Percentiles rank a stretch among this genome's conserved stretches.
Evolutionary conservation across 306 rosid species (phyloP).

Genomic region (Citrullus mucosospermus): DNA sequence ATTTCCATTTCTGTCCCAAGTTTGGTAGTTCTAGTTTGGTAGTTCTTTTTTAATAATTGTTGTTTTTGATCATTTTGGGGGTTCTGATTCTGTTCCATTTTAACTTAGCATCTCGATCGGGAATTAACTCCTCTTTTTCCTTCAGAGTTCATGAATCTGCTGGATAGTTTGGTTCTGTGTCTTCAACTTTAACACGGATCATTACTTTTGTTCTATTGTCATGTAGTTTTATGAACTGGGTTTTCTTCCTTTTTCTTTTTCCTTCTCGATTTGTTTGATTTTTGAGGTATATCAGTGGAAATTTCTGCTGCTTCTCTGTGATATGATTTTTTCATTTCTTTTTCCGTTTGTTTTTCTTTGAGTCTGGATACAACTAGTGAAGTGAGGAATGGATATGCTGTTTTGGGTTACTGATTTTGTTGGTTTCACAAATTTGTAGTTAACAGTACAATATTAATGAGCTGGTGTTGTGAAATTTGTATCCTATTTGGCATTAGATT

Average conservation of each 20-base stretch:
- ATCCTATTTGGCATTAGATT: not conserved
- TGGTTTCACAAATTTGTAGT: not conserved
- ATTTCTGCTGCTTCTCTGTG: not conserved
- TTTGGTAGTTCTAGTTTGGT: slow-evolving; percentile 7
- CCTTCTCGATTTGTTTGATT: not conserved
- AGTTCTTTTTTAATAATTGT: slow-evolving; percentile 5
- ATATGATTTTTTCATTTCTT: not conserved
- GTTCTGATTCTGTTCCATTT: slow-evolving; percentile 2
- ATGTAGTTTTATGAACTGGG: slow-evolving; percentile 6
- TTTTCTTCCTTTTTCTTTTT: not conserved
- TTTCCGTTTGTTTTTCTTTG: not conserved
- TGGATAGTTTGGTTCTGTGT: slow-evolving; percentile 3
- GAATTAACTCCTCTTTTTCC: not conserved
- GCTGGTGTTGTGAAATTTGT: not conserved
- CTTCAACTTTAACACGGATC: slow-evolving; percentile 12
- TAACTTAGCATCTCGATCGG: not conserved
- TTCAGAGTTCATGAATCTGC: not conserved
- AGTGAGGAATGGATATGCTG: not conserved
- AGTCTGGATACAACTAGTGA: not conserved
- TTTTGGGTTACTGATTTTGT: no score
- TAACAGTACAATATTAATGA: not conserved
- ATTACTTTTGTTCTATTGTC: not conserved
- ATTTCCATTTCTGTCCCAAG: not conserved
- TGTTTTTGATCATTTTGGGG: slow-evolving; percentile 3
- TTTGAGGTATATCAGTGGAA: not conserved